Conservation (phyloP, 2,329 filamentous ascomycete genomes). For the Dichotomopilus funicola region DNA sequence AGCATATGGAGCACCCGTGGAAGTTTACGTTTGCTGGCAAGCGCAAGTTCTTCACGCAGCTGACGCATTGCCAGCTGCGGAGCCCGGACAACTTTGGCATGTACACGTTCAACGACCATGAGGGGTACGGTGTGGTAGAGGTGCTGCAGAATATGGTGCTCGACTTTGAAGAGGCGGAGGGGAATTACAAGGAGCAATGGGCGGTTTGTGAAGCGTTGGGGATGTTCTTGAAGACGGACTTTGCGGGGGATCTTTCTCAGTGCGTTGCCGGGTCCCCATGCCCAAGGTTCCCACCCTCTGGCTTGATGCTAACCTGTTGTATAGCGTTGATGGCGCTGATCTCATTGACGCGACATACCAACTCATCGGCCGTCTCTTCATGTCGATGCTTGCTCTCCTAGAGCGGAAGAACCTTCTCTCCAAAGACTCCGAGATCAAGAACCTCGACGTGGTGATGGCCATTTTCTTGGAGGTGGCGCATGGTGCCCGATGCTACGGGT, state of each 20-base stretch:
- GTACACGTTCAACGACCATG: slow-evolving; percentile 39
- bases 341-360: slow-evolving; percentile 14
- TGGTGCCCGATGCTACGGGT: slow-evolving; percentile 7
- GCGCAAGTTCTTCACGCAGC: slow-evolving; percentile 23
- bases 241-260: background rate
- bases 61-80: slow-evolving; percentile 14
- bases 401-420: slow-evolving; percentile 30
- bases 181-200: slow-evolving; percentile 32
- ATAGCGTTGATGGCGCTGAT: slow-evolving; percentile 26
- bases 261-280: too few relatives aligned
- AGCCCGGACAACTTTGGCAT: slow-evolving; percentile 30
- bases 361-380: slow-evolving; percentile 31
- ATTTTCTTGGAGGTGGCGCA: slow-evolving; percentile 27
- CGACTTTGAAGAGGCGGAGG: slow-evolving; percentile 29
- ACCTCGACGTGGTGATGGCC: slow-evolving; percentile 34
- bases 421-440: slow-evolving; percentile 30
- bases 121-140: slow-evolving; percentile 35
- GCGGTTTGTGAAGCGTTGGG: slow-evolving; percentile 34
- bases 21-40: slow-evolving; percentile 28
- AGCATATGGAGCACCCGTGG: slow-evolving; percentile 31
- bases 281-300: too few relatives aligned
- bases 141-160: slow-evolving; percentile 37
- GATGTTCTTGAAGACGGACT: slow-evolving; percentile 25
- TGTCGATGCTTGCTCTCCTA: slow-evolving; percentile 34
- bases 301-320: too few relatives aligned